A percentile compares a stretch with the other conserved stretches of the same genome.
These are phyloP conservation scores for Phytophthora nicotianae DNA, from an alignment of 352 stramenopile species.

Conservation along the genomic window DNA sequence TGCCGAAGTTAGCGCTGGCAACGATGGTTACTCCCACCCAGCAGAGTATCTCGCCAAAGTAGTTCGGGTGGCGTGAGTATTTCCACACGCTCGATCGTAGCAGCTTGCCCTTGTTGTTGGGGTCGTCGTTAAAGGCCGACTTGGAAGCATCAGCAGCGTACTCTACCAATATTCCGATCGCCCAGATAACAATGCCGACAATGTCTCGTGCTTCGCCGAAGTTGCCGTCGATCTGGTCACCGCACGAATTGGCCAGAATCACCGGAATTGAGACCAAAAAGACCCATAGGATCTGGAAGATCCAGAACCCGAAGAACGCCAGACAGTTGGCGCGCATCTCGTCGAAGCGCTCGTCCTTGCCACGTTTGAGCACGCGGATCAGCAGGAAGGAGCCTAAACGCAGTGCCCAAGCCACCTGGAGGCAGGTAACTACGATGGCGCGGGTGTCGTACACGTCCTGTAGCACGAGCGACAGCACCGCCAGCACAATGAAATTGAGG, in stretches of 20 bases:
- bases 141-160: slow-evolving; percentile 67
- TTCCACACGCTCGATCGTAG: slow-evolving; percentile 76
- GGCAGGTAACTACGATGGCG: slow-evolving; percentile 48
- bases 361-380: slow-evolving; percentile 64
- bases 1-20: slow-evolving; percentile 44
- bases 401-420: slow-evolving; percentile 63
- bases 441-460: slow-evolving; percentile 53
- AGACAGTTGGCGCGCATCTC: slow-evolving; percentile 67
- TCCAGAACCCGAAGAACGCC: slow-evolving; percentile 78
- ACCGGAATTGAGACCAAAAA: slow-evolving; percentile 77
- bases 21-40: slow-evolving; percentile 73
- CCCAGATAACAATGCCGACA: slow-evolving; percentile 56
- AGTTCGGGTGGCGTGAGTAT: slow-evolving; percentile 93
- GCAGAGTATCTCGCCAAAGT: slow-evolving; percentile 93
- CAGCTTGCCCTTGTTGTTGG: slow-evolving; percentile 57
- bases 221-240: slow-evolving; percentile 17
- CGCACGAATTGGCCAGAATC: slow-evolving; percentile 62
- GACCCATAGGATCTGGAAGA: slow-evolving; percentile 86
- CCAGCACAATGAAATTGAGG: slow-evolving; percentile 66
- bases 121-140: slow-evolving; percentile 55
- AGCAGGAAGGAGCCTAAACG: slow-evolving; percentile 74
- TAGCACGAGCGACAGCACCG: slow-evolving; percentile 51
- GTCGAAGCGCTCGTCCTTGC: slow-evolving; percentile 81
- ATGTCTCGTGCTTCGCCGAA: slow-evolving; percentile 51
- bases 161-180: slow-evolving; percentile 60